These are phyloP conservation scores for Leccinum longicurvipes DNA, from an alignment of 768 basidiomycete species.

Conservation along the genomic window DNA sequence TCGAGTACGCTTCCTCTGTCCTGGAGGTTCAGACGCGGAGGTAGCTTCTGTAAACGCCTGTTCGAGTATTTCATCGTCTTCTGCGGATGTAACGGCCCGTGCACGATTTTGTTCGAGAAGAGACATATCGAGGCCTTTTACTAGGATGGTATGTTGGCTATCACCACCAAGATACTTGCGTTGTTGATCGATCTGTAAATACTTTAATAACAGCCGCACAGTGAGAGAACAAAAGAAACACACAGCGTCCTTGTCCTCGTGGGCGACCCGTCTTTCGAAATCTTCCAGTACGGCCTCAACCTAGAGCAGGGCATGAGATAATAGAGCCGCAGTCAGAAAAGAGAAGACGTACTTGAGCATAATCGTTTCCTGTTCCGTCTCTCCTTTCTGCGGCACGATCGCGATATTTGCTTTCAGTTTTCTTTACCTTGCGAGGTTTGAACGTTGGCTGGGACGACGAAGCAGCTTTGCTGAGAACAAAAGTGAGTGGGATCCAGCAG, in stretches of 20 bases:
- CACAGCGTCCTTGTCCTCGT: slow-evolving; percentile 59
- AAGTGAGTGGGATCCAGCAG: neutral
- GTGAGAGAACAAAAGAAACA: slow-evolving; percentile 16
- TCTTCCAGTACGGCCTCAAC: slow-evolving; percentile 80
- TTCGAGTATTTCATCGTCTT: slow-evolving; percentile 82
- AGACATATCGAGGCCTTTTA: slow-evolving; percentile 87
- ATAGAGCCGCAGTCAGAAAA: neutral
- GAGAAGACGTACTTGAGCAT: slow-evolving; percentile 52
- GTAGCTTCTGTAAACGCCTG: slow-evolving; percentile 57
- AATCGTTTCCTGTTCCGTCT: slow-evolving; percentile 64
- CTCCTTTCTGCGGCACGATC: slow-evolving; percentile 77
- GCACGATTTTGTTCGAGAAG: slow-evolving; percentile 83
- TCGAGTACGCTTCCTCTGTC: slow-evolving; percentile 70
- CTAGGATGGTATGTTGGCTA: slow-evolving; percentile 78
- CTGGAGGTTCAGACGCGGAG: slow-evolving; percentile 19
- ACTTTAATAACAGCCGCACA: neutral
- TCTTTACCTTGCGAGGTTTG: slow-evolving; percentile 80
- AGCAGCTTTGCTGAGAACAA: slow-evolving; percentile 41
- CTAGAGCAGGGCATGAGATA: slow-evolving; percentile 32
- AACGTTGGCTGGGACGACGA: slow-evolving; percentile 61
- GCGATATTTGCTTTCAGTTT: slow-evolving; percentile 55
- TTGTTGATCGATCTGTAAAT: slow-evolving; percentile 64
- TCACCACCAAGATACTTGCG: slow-evolving; percentile 82
- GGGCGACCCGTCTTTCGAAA: slow-evolving; percentile 65
- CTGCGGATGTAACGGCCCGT: slow-evolving; percentile 50